Base-by-base conservation (phyloP, 2,329 filamentous ascomycete species). In the Colletotrichum sansevieriae region DNA sequence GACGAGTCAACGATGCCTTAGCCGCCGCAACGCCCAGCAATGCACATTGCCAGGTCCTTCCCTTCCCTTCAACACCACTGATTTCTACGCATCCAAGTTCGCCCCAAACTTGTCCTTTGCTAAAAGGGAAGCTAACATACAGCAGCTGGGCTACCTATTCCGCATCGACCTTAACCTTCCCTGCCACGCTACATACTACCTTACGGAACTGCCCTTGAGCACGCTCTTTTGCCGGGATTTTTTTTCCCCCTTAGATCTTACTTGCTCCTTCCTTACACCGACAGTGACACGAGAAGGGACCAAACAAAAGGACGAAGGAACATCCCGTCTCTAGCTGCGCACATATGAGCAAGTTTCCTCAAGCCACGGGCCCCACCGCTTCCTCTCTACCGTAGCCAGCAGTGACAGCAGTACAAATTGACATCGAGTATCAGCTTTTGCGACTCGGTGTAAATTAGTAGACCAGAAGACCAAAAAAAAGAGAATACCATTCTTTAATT, bases 281-380 rank as follows among this genome's bases (percentile, higher is more conserved):
- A 69, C 55, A 60, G 43, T 18, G 49, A 54, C 49, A 54, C 2
- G 37, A 39, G 37, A 39, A 39, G 18, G 29, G 3, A 44, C 18
- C 47, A 35, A 56, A 33, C 39, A 58, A 35, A 35, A 37, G 13
- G 20, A 33, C 46, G 43, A 61, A 62, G 66, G 66, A 68, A 69
- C 62, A 69, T 65, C 66, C 66, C 62, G 35, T 69, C 56, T 56
- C 43, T n/a, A 55, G 33, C 71, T 78, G 80, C 79, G 80, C 79
- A 78, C 73, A 73, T 80, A 81, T 82, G 81, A 80, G 80, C 77
- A 75, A 73, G 76, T 82, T 82, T 80, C 56, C 43, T 68, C 41
- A 33, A 57, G 66, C 62, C 66, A 69, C 66, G 54, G 49, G 62
- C 41, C 49, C 66, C 62, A 66, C 66, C 62, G 57, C 29, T 20